Evolutionary conservation across 805 yeast genomes (phyloP), one percentile per base, ranked within the genome.

Genomic region (Tetrapisispora arboricola): DNA sequence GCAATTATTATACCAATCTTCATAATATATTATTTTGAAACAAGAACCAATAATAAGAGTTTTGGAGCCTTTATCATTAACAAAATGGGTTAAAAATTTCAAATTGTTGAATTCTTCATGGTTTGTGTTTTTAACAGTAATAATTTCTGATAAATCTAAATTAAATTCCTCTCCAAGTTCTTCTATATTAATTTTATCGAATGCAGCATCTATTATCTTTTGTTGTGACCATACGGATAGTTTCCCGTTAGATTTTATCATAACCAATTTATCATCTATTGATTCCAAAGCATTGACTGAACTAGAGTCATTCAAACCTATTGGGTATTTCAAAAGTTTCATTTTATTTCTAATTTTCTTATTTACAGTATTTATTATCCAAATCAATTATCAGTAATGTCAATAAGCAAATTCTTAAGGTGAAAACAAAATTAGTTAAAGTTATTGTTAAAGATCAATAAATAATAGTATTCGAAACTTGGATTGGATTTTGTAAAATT

Each of bases 321-420:
- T 40, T 16, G 60, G 61, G 29, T 49, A 57, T 39, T 49, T 59
- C 40, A 51, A 47, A 37, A 53, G 45, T 40, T 57, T 58, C 64
- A 60, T 60, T n/a, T 18, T 30, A n/a, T 16, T 29, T 12, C 7
- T 27, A 9, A 25, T 7, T 25, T n/a, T n/a, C n/a, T n/a, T n/a
- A n/a, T n/a, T n/a, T n/a, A n/a, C n/a, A n/a, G n/a, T n/a, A n/a
- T n/a, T n/a, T n/a, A n/a, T n/a, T n/a, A n/a, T n/a, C 7, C 27
- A 25, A 25, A 11, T 11, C 5, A 25, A 25, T 25, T 25, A 25
- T 25, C 13, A 25, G 13, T 25, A 5, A 10, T n/a, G n/a, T n/a
- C n/a, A n/a, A n/a, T n/a, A n/a, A n/a, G n/a, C n/a, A n/a, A n/a
- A n/a, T n/a, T n/a, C n/a, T n/a, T n/a, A n/a, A n/a, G n/a, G n/a